phyloP scores from a whole-genome alignment of 2,329 filamentous ascomycete genomes.

The Arthroderma sp. region DNA sequence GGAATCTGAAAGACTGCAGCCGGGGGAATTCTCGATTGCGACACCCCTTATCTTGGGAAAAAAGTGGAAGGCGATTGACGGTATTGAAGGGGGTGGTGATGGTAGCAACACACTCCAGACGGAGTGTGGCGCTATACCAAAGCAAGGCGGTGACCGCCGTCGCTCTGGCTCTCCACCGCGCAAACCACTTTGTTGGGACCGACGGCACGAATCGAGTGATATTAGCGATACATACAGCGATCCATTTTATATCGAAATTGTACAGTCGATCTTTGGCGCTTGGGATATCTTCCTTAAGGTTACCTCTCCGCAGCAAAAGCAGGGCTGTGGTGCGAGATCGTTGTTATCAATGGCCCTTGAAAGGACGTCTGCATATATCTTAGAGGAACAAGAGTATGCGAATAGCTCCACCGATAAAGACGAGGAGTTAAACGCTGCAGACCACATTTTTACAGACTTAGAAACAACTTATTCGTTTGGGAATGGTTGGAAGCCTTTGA shows the following conservation, averaged over 20 bases:
- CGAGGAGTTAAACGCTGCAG: slow-evolving; percentile 26
- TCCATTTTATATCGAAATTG: slow-evolving; percentile 20
- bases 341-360: slow-evolving; percentile 25
- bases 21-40: slow-evolving; percentile 29
- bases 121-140: too few species aligned
- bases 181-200: not conserved
- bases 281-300: slow-evolving; percentile 26
- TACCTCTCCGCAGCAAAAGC: slow-evolving; percentile 15
- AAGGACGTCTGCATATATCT: slow-evolving; percentile 26
- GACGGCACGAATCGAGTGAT: slow-evolving; percentile 13
- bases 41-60: slow-evolving; percentile 30
- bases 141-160: too few species aligned
- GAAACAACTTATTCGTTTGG: slow-evolving; percentile 25
- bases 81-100: not conserved
- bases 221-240: slow-evolving; percentile 16
- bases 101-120: too few species aligned
- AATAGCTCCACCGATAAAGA: slow-evolving; percentile 20
- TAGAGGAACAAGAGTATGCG: slow-evolving; percentile 23
- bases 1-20: slow-evolving; percentile 21
- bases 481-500: slow-evolving; percentile 28
- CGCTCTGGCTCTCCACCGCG: not conserved
- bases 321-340: slow-evolving; percentile 20
- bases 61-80: not conserved
- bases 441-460: slow-evolving; percentile 30
- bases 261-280: slow-evolving; percentile 21